phyloP scores from a whole-genome alignment of 2,329 filamentous ascomycete species.

The Myotisia sp. region DNA sequence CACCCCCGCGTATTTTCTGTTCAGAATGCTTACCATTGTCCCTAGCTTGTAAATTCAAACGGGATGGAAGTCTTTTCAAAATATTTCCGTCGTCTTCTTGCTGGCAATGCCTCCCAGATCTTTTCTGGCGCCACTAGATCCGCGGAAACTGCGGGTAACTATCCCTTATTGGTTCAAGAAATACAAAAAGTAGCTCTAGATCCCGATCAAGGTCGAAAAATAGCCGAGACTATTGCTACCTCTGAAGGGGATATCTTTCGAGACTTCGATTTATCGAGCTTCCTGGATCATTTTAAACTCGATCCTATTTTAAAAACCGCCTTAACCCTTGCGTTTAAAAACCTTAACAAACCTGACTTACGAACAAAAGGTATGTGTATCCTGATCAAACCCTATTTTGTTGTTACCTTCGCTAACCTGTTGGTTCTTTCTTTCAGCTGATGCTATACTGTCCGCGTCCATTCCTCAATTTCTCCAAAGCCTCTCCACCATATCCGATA shows the following conservation, averaged over 20 bases:
- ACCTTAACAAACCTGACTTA: constrained; percentile 63
- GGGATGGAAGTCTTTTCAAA: constrained; percentile 98
- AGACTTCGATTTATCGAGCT: constrained; percentile 89
- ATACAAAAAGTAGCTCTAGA: constrained; percentile 75
- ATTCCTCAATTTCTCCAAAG: constrained; percentile 64
- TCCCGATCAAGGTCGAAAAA: constrained; percentile 69
- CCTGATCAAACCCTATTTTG: not conserved
- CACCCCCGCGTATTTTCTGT: not conserved
- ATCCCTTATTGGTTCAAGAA: constrained; percentile 67
- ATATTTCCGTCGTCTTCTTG: constrained; percentile 86
- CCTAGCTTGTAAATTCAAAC: constrained; percentile 84
- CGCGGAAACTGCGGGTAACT: constrained; percentile 63
- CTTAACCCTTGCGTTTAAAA: constrained; percentile 76
- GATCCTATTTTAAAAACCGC: constrained; percentile 79
- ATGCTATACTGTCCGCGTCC: constrained; percentile 74
- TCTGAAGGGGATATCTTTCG: constrained; percentile 86
- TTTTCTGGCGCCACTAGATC: constrained; percentile 66
- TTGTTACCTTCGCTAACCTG: constrained; percentile 7
- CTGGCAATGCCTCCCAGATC: constrained; percentile 79
- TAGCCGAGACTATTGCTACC: constrained; percentile 83
- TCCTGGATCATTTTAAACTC: constrained; percentile 90
- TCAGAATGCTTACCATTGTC: constrained; percentile 1
- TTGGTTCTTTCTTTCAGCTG: constrained; percentile 46
- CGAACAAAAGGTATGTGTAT: constrained; percentile 64
- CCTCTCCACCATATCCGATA: constrained; percentile 50